phyloP scores from a whole-genome alignment of 2,329 filamentous ascomycete species.

The Talaromyces sp. region DNA sequence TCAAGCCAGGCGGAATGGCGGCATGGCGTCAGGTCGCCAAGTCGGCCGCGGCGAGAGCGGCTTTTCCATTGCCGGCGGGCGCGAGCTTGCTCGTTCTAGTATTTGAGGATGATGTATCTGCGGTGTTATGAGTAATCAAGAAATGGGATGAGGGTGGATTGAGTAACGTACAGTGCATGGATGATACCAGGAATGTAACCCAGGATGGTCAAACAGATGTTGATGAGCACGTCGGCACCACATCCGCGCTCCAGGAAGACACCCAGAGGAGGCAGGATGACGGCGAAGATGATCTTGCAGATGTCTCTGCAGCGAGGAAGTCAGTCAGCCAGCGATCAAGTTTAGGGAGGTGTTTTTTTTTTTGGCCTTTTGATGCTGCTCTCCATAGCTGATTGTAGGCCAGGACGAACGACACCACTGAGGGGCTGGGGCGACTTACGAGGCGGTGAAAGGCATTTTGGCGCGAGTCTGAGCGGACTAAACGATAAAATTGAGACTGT shows the following conservation, averaged over 20 bases:
- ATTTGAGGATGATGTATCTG: constrained; percentile 84
- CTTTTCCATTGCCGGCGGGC: constrained; percentile 2
- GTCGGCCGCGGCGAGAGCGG: background rate
- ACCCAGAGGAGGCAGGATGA: constrained; percentile 84
- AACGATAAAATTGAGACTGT: background rate
- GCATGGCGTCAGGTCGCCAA: background rate
- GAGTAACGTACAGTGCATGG: constrained; percentile 69
- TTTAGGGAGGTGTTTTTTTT: background rate
- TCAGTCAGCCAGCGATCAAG: constrained; percentile 1
- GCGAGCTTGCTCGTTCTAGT: constrained; percentile 48
- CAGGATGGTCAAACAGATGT: constrained; percentile 80
- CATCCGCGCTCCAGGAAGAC: constrained; percentile 94
- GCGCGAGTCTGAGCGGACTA: constrained; percentile 10
- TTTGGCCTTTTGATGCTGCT: background rate
- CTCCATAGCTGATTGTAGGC: background rate
- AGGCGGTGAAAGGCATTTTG: constrained; percentile 50
- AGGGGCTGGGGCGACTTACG: constrained; percentile 34
- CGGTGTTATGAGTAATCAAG: constrained; percentile 14
- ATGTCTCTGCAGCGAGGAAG: constrained; percentile 53
- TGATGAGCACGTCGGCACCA: constrained; percentile 82
- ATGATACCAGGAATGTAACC: constrained; percentile 80
- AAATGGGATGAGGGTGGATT: background rate
- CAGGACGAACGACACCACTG: background rate
- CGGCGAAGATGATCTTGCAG: constrained; percentile 80
- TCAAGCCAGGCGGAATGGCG: background rate